These are phyloP conservation scores for Xylariales sp. DNA, from an alignment of 2,329 filamentous ascomycete genomes.

Conservation along the genomic window DNA sequence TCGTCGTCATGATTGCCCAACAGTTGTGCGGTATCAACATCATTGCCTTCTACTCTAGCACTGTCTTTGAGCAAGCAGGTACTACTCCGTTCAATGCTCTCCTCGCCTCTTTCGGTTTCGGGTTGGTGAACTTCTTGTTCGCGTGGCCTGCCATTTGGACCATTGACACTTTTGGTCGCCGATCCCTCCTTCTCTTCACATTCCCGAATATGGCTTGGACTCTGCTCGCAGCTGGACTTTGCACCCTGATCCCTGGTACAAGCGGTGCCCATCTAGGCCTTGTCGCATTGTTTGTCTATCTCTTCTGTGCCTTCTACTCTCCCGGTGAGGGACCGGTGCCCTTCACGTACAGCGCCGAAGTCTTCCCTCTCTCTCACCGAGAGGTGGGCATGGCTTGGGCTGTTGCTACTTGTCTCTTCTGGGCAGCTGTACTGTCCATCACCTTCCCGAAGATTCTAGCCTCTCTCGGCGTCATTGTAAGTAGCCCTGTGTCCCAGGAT, in stretches of 20 bases:
- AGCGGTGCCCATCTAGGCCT: conserved; percentile 27
- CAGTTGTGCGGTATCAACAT: conserved; percentile 54
- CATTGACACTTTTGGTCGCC: conserved; percentile 63
- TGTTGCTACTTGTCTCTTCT: conserved; percentile 57
- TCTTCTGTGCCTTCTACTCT: conserved; percentile 55
- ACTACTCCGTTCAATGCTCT: conserved; percentile 51
- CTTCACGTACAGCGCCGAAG: conserved; percentile 61
- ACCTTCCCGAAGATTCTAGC: conserved; percentile 52
- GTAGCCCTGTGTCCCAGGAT: not conserved
- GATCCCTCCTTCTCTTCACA: conserved; percentile 58
- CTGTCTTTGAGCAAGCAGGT: conserved; percentile 55
- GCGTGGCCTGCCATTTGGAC: conserved; percentile 62
- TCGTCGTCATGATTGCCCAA: conserved; percentile 75
- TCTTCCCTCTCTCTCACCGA: conserved; percentile 62
- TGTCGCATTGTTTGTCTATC: conserved; percentile 51
- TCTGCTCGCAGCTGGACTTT: conserved; percentile 52
- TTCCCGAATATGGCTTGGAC: conserved; percentile 64
- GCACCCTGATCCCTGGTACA: conserved; percentile 37
- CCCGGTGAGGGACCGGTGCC: conserved; percentile 60
- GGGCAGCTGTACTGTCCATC: conserved; percentile 52
- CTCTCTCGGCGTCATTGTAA: conserved; percentile 27
- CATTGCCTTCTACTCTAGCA: conserved; percentile 57
- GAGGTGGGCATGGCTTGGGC: conserved; percentile 65
- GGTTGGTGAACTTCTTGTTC: conserved; percentile 61
- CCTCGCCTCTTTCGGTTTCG: conserved; percentile 61